These are phyloP conservation scores for Phytophthora pseudosyringae DNA, from an alignment of 352 stramenopile species.

Conservation along the genomic window DNA sequence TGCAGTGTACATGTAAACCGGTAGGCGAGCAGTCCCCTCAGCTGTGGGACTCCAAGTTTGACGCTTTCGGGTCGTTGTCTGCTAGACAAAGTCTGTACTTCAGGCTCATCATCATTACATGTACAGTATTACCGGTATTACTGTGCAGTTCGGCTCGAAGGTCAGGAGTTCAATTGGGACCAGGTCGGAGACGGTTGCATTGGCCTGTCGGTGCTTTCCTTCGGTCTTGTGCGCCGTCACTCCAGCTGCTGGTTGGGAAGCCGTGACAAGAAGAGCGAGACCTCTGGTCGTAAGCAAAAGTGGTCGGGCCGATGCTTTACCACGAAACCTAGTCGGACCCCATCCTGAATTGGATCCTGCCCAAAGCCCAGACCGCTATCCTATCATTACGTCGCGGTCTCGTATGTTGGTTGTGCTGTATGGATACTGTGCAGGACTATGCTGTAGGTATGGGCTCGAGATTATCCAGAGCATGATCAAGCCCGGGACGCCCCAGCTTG, in stretches of 20 bases:
- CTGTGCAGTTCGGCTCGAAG: too few relatives aligned
- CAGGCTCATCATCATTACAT: too few relatives aligned
- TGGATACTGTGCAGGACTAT: not conserved
- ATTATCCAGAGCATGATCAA: conserved; percentile 9
- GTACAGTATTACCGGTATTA: too few relatives aligned
- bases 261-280: conserved; percentile 17
- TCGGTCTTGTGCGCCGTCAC: conserved; percentile 1
- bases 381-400: conserved; percentile 32
- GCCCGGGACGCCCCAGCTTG: conserved; percentile 9
- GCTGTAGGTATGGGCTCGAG: not conserved
- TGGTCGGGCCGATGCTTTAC: conserved; percentile 13
- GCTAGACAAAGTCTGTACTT: too few relatives aligned
- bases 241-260: conserved; percentile 26
- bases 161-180: too few relatives aligned
- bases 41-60: too few relatives aligned
- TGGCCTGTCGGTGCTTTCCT: not conserved
- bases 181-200: not conserved
- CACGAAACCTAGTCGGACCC: conserved; percentile 26
- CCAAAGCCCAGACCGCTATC: conserved; percentile 28
- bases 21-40: too few relatives aligned
- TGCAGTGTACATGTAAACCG: too few relatives aligned
- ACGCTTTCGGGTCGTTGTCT: too few relatives aligned
- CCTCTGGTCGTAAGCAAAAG: conserved; percentile 15
- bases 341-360: conserved; percentile 32
- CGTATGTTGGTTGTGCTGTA: conserved; percentile 7